Conservation (phyloP, 2,329 filamentous ascomycete species). For the Aureobasidium sp. region DNA sequence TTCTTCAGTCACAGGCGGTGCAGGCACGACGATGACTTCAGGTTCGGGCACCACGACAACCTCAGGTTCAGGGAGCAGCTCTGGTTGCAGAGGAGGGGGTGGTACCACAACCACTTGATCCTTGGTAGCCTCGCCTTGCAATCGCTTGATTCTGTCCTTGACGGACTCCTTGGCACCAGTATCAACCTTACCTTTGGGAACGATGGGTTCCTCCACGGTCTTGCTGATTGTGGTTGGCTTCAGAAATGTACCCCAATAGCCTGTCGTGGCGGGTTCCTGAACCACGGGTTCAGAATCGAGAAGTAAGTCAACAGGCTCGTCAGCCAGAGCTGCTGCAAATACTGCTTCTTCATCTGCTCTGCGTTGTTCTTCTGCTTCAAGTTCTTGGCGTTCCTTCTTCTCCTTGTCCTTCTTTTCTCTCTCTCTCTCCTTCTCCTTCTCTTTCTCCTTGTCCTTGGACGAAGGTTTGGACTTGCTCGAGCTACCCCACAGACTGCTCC, state of each 20-base stretch:
- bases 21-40: background rate
- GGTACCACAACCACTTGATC: background rate
- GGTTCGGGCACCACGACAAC: constrained; percentile 15
- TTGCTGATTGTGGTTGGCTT: constrained; percentile 39
- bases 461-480: constrained; percentile 28
- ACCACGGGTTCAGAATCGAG: constrained; percentile 23
- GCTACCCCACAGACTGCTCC: constrained; percentile 22
- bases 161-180: constrained; percentile 37
- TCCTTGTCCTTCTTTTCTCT: constrained; percentile 31
- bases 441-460: constrained; percentile 27
- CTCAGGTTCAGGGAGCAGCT: constrained; percentile 23
- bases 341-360: constrained; percentile 28
- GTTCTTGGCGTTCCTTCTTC: constrained; percentile 31
- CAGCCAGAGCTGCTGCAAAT: constrained; percentile 28
- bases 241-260: constrained; percentile 38
- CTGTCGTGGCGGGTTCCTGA: constrained; percentile 29
- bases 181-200: constrained; percentile 36
- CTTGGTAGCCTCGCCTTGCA: constrained; percentile 29
- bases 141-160: constrained; percentile 45
- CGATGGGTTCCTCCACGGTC: constrained; percentile 33
- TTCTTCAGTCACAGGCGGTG: constrained; percentile 13
- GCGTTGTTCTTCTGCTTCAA: constrained; percentile 25
- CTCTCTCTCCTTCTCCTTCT: constrained; percentile 36
- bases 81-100: constrained; percentile 19
- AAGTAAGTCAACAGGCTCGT: constrained; percentile 28